phyloP scores from a whole-genome alignment of 129 eudicot species.

The Lactuca saligna region DNA sequence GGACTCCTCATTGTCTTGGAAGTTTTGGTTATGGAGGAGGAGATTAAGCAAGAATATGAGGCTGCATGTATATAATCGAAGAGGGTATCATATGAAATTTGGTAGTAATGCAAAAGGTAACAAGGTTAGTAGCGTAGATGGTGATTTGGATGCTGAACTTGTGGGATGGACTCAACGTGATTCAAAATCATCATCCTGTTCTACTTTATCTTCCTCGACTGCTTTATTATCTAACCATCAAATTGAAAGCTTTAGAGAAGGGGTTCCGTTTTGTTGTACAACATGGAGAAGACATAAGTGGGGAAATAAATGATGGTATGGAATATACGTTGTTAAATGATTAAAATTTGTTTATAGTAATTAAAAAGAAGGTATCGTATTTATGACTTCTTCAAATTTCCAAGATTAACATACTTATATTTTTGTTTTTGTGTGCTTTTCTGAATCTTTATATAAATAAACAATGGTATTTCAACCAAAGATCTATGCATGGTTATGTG shows the following conservation, averaged over 20 bases:
- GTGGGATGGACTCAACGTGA: constrained; percentile 28
- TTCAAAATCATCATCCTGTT: constrained; percentile 22
- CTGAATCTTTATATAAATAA: neutral
- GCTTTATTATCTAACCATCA: constrained; percentile 28
- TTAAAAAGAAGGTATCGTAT: neutral
- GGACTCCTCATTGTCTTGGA: constrained; percentile 15
- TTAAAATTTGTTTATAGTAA: neutral
- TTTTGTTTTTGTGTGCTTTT: neutral
- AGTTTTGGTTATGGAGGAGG: constrained; percentile 44
- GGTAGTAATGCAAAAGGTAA: constrained; percentile 14
- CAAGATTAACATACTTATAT: neutral
- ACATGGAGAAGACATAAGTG: constrained; percentile 34
- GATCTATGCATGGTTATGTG: neutral
- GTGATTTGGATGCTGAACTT: constrained; percentile 27
- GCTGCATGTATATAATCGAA: constrained; percentile 11
- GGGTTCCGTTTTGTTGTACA: constrained; percentile 34
- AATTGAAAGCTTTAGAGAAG: constrained; percentile 32
- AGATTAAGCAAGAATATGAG: constrained; percentile 36
- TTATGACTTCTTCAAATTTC: neutral
- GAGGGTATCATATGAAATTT: constrained; percentile 14
- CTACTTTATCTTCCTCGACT: constrained; percentile 15
- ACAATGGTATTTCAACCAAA: neutral
- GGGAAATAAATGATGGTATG: constrained; percentile 14
- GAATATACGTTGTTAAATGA: neutral
- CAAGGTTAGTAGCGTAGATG: constrained; percentile 31